Evolutionary conservation across 2,329 filamentous ascomycete genomes (phyloP).

Genomic region (Sclerotiophoma versabilis): DNA sequence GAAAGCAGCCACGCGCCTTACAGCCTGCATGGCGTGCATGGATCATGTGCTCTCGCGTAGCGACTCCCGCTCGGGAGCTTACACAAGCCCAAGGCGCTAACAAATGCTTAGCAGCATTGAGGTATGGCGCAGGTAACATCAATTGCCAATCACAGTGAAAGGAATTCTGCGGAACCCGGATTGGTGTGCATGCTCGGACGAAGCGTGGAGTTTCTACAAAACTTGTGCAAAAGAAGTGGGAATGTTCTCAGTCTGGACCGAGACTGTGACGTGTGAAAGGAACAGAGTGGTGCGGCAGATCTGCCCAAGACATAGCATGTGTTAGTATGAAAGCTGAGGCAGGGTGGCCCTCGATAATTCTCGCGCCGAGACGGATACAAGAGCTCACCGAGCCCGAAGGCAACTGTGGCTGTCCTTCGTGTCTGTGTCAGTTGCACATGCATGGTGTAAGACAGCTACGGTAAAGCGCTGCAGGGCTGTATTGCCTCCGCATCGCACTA

Average conservation of each 20-base stretch:
- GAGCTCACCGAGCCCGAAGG: slow-evolving; percentile 18
- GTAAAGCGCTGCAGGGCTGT: slow-evolving; percentile 10
- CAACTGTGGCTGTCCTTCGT: background rate
- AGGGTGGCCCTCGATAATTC: background rate
- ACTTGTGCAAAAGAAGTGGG: slow-evolving; percentile 8
- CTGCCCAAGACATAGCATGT: background rate
- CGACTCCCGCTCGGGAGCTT: slow-evolving; percentile 22
- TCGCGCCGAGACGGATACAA: slow-evolving; percentile 26
- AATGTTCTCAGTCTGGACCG: slow-evolving; percentile 4
- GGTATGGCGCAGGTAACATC: slow-evolving; percentile 29
- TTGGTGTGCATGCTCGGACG: slow-evolving; percentile 20
- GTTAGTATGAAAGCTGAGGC: background rate
- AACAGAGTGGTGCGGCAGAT: background rate
- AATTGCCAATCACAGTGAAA: slow-evolving; percentile 19
- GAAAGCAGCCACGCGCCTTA: slow-evolving; percentile 20
- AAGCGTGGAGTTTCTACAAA: slow-evolving; percentile 20
- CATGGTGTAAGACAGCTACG: slow-evolving; percentile 13
- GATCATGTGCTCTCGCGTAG: slow-evolving; percentile 16
- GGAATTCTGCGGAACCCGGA: slow-evolving; percentile 19
- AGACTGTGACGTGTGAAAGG: background rate
- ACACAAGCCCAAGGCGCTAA: slow-evolving; percentile 22
- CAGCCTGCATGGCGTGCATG: slow-evolving; percentile 5
- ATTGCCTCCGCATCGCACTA: slow-evolving; percentile 1
- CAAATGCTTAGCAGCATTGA: slow-evolving; percentile 32
- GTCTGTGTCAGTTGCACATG: slow-evolving; percentile 11